These are phyloP conservation scores for Hordeum pubiflorum DNA, from an alignment of 202 grass and related monocot species.

Conservation along the genomic window DNA sequence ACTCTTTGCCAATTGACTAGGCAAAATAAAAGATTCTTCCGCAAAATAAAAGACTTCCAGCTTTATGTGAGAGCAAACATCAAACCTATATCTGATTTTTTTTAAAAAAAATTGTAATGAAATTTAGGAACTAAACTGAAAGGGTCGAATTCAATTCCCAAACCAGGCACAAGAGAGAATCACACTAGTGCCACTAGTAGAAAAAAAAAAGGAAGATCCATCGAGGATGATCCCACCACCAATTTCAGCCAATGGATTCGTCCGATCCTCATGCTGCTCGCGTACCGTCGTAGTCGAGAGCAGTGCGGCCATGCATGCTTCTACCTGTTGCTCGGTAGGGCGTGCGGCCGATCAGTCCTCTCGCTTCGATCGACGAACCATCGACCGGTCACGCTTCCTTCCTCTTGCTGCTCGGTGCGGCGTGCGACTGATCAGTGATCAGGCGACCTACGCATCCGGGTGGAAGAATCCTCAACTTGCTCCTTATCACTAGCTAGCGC, in stretches of 20 bases:
- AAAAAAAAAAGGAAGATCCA: not conserved
- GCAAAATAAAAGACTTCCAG: no score
- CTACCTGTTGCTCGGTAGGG: no score
- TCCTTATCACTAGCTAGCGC: not conserved
- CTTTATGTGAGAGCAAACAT: no score
- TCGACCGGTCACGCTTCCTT: not conserved
- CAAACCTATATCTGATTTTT: no score
- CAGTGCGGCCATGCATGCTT: not conserved
- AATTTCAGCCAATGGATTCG: not conserved
- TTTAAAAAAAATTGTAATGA: no score
- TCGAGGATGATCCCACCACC: slow-evolving; percentile 1
- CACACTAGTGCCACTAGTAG: not conserved
- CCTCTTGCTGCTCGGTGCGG: not conserved
- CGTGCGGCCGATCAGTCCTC: no score
- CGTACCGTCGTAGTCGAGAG: not conserved
- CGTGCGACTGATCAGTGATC: not conserved
- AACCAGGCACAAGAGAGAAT: no score
- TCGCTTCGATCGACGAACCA: not conserved
- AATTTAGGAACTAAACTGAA: no score
- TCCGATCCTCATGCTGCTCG: not conserved
- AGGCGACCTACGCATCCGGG: not conserved
- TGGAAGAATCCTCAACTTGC: not conserved
- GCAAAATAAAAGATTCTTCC: no score
- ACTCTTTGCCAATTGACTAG: no score
- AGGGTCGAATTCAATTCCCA: no score